Percentiles rank a stretch among this genome's conserved stretches.
Evolutionary conservation across 306 rosid genomes (phyloP).

Genomic region (Sicyos edulis): DNA sequence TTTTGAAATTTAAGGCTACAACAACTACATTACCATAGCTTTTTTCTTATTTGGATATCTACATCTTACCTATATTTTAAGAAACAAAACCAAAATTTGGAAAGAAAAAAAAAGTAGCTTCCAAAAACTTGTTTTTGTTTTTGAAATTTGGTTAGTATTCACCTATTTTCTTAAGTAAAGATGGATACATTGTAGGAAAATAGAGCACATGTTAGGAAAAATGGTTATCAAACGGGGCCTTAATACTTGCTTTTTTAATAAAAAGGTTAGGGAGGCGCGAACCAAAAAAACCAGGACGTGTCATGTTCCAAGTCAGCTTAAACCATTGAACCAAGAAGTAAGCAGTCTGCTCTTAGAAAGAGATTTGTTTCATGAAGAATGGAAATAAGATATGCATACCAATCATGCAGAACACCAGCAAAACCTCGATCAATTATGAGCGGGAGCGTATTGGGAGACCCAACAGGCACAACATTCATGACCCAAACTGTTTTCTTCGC

Average conservation of each 20-base stretch:
- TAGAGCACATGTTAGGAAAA: too few relatives aligned
- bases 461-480: constrained; percentile 89
- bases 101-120: too few relatives aligned
- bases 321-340: constrained; percentile 4
- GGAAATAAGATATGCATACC: constrained; percentile 36
- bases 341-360: constrained; percentile 20
- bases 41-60: too few relatives aligned
- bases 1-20: too few relatives aligned
- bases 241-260: background rate
- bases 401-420: constrained; percentile 89
- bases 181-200: too few relatives aligned
- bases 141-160: too few relatives aligned
- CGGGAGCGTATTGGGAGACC: constrained; percentile 70
- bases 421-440: constrained; percentile 84
- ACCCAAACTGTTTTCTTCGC: constrained; percentile 88
- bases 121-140: too few relatives aligned
- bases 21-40: too few relatives aligned
- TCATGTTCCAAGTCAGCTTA: background rate
- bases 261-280: background rate
- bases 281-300: background rate
- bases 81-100: too few relatives aligned
- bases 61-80: too few relatives aligned
- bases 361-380: background rate
- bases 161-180: too few relatives aligned
- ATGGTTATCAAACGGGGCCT: too few relatives aligned